Conservation (phyloP, 2,329 filamentous ascomycete genomes). For the Pezicula radicicola region DNA sequence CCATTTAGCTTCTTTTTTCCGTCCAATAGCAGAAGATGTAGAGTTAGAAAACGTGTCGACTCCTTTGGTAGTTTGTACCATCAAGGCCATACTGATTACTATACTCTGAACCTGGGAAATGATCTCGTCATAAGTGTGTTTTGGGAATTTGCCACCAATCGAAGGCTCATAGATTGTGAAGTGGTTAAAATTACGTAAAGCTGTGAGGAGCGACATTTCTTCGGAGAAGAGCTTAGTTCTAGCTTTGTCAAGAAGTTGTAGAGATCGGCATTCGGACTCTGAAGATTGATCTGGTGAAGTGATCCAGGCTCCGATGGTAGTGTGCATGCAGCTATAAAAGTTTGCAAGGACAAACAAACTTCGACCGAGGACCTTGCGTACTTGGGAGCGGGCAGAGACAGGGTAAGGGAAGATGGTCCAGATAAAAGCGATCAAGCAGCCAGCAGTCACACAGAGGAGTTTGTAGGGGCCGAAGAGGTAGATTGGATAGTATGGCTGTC, state of each 20-base stretch:
- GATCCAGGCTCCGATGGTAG: constrained; percentile 26
- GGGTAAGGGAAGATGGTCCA: constrained; percentile 75
- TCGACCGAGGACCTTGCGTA: constrained; percentile 63
- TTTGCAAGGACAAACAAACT: constrained; percentile 70
- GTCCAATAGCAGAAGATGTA: no score
- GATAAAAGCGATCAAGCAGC: constrained; percentile 66
- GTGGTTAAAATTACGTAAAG: constrained; percentile 54
- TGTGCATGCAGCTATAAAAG: constrained; percentile 68
- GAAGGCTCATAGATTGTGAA: constrained; percentile 68
- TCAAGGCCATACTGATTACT: constrained; percentile 1
- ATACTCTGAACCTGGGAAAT: constrained; percentile 14
- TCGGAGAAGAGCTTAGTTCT: constrained; percentile 52
- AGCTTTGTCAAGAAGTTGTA: constrained; percentile 41
- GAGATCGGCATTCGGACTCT: not conserved
- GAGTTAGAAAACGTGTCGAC: not conserved
- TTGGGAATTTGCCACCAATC: constrained; percentile 67
- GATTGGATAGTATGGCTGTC: constrained; percentile 65
- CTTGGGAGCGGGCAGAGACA: constrained; percentile 64
- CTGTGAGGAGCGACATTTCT: constrained; percentile 58
- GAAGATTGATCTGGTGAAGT: not conserved
- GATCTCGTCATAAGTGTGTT: constrained; percentile 6
- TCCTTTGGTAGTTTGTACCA: constrained; percentile 6
- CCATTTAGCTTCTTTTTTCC: constrained; percentile 40
- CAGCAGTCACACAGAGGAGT: constrained; percentile 61
- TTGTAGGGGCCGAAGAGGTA: constrained; percentile 68